Percentiles rank a stretch among this genome's conserved stretches.
phyloP scores from a whole-genome alignment of 768 basidiomycete genomes.

The Tulasnella sp. region DNA sequence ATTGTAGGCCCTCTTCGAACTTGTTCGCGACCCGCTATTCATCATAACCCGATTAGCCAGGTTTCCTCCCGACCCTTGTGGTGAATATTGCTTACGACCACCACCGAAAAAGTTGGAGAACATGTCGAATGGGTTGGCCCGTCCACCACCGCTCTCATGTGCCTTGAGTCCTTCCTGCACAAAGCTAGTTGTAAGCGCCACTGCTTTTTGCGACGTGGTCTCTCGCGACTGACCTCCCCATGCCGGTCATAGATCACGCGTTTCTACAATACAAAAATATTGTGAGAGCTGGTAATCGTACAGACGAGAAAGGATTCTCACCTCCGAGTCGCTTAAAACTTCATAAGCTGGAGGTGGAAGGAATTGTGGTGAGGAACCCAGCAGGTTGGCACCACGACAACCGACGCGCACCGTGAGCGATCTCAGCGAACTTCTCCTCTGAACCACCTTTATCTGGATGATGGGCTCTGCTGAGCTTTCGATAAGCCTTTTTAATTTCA shows the following conservation, averaged over 20 bases:
- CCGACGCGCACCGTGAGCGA: slow-evolving; percentile 67
- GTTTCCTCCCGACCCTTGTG: background rate
- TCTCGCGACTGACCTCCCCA: slow-evolving; percentile 59
- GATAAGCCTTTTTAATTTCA: slow-evolving; percentile 90
- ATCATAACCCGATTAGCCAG: background rate
- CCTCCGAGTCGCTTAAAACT: slow-evolving; percentile 80
- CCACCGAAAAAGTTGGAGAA: slow-evolving; percentile 91
- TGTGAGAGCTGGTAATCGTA: background rate
- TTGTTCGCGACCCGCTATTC: slow-evolving; percentile 54
- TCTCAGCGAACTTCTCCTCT: slow-evolving; percentile 82
- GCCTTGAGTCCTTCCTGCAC: slow-evolving; percentile 82
- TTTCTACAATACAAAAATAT: slow-evolving; percentile 53
- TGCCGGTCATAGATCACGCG: slow-evolving; percentile 89
- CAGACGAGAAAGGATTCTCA: slow-evolving; percentile 39
- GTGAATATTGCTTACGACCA: slow-evolving; percentile 50
- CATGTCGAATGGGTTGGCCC: slow-evolving; percentile 88
- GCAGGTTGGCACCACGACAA: background rate
- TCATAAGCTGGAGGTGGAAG: slow-evolving; percentile 64
- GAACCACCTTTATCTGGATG: slow-evolving; percentile 92
- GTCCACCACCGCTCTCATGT: slow-evolving; percentile 71
- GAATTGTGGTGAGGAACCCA: background rate
- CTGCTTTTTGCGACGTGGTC: background rate
- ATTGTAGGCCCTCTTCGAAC: slow-evolving; percentile 70
- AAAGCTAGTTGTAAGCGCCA: background rate
- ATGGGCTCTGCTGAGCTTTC: slow-evolving; percentile 77